These are phyloP conservation scores for Boletus tylopilopsis DNA, from an alignment of 768 basidiomycete genomes.

Conservation along the genomic window DNA sequence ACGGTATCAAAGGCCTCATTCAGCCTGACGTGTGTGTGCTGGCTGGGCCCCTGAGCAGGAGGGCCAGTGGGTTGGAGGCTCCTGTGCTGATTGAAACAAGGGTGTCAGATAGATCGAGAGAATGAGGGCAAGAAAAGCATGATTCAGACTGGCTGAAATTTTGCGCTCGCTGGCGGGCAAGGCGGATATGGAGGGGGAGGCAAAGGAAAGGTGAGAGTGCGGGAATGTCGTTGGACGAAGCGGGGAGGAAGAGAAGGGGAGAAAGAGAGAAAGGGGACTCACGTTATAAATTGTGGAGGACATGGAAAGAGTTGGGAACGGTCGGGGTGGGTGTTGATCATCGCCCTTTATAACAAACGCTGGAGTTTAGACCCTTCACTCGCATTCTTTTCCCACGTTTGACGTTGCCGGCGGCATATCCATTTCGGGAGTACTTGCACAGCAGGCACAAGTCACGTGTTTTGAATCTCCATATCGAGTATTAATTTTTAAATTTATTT, in stretches of 20 bases:
- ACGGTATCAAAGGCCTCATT: conserved; percentile 80
- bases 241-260: neutral
- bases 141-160: conserved; percentile 18
- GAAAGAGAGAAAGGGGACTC: conserved; percentile 12
- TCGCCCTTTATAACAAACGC: conserved; percentile 37
- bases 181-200: neutral
- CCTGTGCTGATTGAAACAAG: conserved; percentile 38
- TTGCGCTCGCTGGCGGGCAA: conserved; percentile 14
- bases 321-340: conserved; percentile 36
- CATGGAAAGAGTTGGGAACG: conserved; percentile 36
- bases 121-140: neutral
- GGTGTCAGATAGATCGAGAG: conserved; percentile 15
- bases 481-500: conserved; percentile 15
- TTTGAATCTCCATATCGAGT: conserved; percentile 10
- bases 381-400: conserved; percentile 33
- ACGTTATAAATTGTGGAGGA: conserved; percentile 39
- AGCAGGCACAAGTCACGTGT: conserved; percentile 32
- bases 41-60: conserved; percentile 38
- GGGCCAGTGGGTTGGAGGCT: conserved; percentile 52
- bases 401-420: conserved; percentile 34
- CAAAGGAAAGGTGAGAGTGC: too few relatives aligned
- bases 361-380: conserved; percentile 34
- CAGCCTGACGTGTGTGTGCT: conserved; percentile 46
- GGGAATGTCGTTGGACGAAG: too few relatives aligned
- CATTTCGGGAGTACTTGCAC: conserved; percentile 19